These are phyloP conservation scores for Clonostachys rosea DNA, from an alignment of 2,329 filamentous ascomycete genomes.

Conservation along the genomic window DNA sequence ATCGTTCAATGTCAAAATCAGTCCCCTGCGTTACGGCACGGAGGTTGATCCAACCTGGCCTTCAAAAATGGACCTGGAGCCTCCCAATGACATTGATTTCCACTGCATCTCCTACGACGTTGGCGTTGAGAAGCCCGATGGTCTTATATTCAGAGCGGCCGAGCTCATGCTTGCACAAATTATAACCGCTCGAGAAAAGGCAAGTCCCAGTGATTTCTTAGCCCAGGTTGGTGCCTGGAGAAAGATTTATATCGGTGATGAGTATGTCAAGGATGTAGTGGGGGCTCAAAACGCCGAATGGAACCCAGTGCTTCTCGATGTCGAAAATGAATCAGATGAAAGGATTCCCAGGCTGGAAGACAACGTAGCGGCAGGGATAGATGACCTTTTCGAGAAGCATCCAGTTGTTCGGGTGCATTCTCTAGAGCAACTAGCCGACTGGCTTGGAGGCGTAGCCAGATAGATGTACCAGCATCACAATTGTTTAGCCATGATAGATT, in stretches of 20 bases:
- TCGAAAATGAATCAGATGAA: neutral
- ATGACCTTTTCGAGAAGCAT: too few relatives aligned
- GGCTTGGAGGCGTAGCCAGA: too few relatives aligned
- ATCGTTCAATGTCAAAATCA: constrained; percentile 46
- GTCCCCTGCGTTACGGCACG: constrained; percentile 21
- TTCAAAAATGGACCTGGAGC: too few relatives aligned
- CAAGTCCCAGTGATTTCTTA: constrained; percentile 3
- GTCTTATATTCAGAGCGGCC: constrained; percentile 50
- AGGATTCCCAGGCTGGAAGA: too few relatives aligned
- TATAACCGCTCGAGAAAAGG: constrained; percentile 11
- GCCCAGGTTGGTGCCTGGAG: constrained; percentile 13
- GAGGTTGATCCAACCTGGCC: neutral
- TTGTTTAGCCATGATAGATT: too few relatives aligned
- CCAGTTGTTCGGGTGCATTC: too few relatives aligned
- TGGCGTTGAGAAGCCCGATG: constrained; percentile 54
- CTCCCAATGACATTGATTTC: constrained; percentile 41
- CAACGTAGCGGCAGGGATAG: too few relatives aligned
- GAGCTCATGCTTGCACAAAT: constrained; percentile 30
- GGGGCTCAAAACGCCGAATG: constrained; percentile 29
- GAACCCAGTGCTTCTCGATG: constrained; percentile 13
- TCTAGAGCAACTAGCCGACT: too few relatives aligned
- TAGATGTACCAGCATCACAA: too few relatives aligned
- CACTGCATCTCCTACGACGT: constrained; percentile 60
- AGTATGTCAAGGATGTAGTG: constrained; percentile 41
- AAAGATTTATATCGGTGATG: constrained; percentile 51